phyloP scores from a whole-genome alignment of 192 early-diverging fungal species.

The Entomortierella beljakovae region DNA sequence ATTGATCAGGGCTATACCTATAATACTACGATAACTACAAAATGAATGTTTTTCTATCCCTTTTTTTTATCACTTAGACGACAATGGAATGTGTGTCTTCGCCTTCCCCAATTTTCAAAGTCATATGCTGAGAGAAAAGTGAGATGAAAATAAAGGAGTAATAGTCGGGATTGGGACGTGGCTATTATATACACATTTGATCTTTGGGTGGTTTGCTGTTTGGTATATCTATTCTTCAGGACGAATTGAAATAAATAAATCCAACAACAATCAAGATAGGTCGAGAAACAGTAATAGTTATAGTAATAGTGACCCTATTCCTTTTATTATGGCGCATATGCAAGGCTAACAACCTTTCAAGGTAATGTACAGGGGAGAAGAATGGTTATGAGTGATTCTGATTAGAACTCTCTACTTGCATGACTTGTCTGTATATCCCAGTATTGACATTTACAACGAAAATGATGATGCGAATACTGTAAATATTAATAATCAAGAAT shows the following conservation, averaged over 20 bases:
- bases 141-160: background rate
- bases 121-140: background rate
- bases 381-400: too few species aligned
- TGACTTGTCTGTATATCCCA: too few species aligned
- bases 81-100: conserved; percentile 33
- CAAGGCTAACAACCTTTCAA: too few species aligned
- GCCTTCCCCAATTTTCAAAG: background rate
- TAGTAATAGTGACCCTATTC: background rate
- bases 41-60: background rate
- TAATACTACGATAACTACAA: background rate
- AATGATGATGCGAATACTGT: too few species aligned
- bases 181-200: too few species aligned
- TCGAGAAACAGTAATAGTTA: background rate
- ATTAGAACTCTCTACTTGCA: too few species aligned
- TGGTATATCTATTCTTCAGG: background rate
- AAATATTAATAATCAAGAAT: too few species aligned
- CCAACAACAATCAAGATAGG: background rate
- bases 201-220: conserved; percentile 2
- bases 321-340: too few species aligned
- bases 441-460: too few species aligned
- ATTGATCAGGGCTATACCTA: background rate
- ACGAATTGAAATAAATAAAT: conserved; percentile 27
- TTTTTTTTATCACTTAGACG: conserved; percentile 9
- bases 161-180: background rate
- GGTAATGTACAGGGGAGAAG: too few species aligned